Base-by-base conservation (phyloP, 2,329 filamentous ascomycete genomes). In the Colletotrichum sublineola region DNA sequence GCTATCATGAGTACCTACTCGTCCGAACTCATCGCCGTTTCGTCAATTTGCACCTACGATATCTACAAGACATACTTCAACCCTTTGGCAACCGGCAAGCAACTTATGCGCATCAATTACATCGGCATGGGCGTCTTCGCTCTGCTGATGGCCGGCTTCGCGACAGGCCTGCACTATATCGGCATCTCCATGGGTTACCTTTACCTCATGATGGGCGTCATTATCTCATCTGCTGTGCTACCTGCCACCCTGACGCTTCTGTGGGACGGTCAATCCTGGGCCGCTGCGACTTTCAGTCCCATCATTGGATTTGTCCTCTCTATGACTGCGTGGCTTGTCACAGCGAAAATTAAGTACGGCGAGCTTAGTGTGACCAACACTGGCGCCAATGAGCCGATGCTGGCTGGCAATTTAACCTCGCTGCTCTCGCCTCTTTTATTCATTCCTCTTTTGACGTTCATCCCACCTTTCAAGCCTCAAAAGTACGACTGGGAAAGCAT, bases 1-100 rank as follows among this genome's bases (percentile, higher is more conserved):
- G 95, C 95, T 31, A 94, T 97, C 31, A 97, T 95, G 0, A 94
- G 91, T 1, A 93, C 94, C 0, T 93, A 93, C 74, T 95, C 92
- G 1, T 92, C 94, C 0, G 93, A 97, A 80, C 84, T 97, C 7
- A 96, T 97, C 70, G 94, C 95, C 2, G 94, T 97, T 1, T 96
- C 93, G 1, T 95, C 93, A 11, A 97, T 97, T 81, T 80, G 64
- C 81, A 96, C 94, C 1, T 96, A 96, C 78, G 92, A 95, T 77
- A 88, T 96, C 75, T 96, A 95, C 82, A 91, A 94, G 75, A 93
- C 91, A 2, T 97, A 97, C 78, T 86, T 95, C 82, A 92, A 96
- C 69, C 93, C 93, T 0, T 78, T 83, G 0, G 93, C 92, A 3
- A 91, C 87, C 61, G 93, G 94, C 55, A 90, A 88, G 77, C 87